Base-by-base conservation (phyloP, 495 filamentous ascomycete species). In the Aspergillus carlsbadensis region DNA sequence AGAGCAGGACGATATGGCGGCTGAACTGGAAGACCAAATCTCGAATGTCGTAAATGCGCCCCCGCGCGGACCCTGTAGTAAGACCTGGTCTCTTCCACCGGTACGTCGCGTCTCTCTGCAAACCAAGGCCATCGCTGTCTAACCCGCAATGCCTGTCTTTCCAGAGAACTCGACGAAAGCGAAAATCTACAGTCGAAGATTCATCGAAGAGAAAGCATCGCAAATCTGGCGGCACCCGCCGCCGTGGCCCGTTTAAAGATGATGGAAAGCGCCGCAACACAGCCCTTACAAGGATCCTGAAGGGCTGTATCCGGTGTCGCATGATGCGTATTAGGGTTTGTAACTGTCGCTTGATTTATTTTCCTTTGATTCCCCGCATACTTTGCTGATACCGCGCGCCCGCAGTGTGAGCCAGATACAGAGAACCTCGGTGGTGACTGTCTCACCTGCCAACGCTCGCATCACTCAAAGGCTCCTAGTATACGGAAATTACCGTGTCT, bases 251-350 rank as follows among this genome's bases (percentile, higher is more conserved):
- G 17, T 57, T 57, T 36, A 57, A 57, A 34, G 54, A 57, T 17
- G 54, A 57, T 43, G 26, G 45, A 34, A 57, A 49, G 39, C 54
- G 54, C 21, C 46, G 11, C 33, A 42, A 57, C 18, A 57, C 54
- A 10, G 54, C 54, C 14, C 54, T 57, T n/a, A 57, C 54, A 24
- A 57, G 54, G 36, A 50, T 24, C 4, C 22, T 57, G 17, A 49
- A 50, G 54, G 45, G 54, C 26, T 57, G 54, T 42, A 42, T 57
- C 17, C 45, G 54, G 35, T 57, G 54, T 40, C 54, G 54, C 22
- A 57, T 57, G 54, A 57, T 57, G 54, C 46, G 54, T 8, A 57
- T 57, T 10, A 50, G 54, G 35, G 54, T 57, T 24, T 41, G 36
- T 17, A 33, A 20, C 51, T 10, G 13, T 40, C 21, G 7, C 33